Conservation (phyloP, 768 basidiomycete species). For the Lactarius sp. region DNA sequence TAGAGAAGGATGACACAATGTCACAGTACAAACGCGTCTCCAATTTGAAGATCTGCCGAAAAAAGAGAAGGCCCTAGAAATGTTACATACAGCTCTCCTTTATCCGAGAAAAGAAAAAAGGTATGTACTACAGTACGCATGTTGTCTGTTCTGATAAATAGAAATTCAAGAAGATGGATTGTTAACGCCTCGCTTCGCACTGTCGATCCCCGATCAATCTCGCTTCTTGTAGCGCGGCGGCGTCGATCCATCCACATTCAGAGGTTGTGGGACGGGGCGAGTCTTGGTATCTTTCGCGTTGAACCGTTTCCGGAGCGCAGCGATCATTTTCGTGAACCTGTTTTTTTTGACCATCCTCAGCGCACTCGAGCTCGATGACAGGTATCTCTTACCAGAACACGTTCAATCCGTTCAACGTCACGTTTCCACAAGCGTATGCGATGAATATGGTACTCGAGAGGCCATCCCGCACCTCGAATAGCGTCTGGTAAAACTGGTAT, state of each 20-base stretch:
- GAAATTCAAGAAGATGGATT: neutral
- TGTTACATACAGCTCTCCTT: slow-evolving; percentile 2
- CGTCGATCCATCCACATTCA: neutral
- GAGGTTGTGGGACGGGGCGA: neutral
- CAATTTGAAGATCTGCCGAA: neutral
- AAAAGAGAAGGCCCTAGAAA: neutral
- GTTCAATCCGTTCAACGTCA: slow-evolving; percentile 68
- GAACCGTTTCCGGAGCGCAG: slow-evolving; percentile 60
- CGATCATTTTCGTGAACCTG: slow-evolving; percentile 76
- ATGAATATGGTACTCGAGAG: slow-evolving; percentile 46
- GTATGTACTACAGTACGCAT: neutral
- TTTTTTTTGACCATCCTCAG: neutral
- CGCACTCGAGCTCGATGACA: neutral
- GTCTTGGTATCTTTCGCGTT: slow-evolving; percentile 23
- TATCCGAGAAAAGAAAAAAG: neutral
- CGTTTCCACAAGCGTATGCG: slow-evolving; percentile 53
- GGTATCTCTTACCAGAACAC: slow-evolving; percentile 56
- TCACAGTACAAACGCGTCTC: neutral
- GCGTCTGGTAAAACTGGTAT: slow-evolving; percentile 56
- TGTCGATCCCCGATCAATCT: neutral
- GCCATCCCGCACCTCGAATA: slow-evolving; percentile 49
- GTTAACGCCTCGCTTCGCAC: neutral
- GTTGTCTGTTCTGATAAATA: neutral
- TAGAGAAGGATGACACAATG: too few species aligned
- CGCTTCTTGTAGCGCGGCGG: neutral